Conservation (phyloP, 2,329 filamentous ascomycete species). For the Verticillium klebahnii region DNA sequence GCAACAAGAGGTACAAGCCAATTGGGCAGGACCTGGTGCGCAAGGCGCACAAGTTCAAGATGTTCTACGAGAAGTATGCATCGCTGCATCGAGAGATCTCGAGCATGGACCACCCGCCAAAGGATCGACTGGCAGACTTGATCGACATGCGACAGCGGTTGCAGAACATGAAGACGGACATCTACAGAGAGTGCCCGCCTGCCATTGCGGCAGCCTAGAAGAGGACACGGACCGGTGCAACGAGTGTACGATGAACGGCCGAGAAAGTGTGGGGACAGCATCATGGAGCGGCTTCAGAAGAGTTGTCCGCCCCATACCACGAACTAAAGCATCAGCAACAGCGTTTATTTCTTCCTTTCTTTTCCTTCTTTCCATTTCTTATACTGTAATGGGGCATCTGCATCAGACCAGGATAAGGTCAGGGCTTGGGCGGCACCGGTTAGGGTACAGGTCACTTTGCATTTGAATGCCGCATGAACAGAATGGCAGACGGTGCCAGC, state of each 20-base stretch:
- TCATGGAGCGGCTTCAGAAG: background rate
- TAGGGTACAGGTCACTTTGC: background rate
- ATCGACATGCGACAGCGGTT: conserved; percentile 51
- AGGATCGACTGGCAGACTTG: conserved; percentile 45
- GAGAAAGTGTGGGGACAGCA: background rate
- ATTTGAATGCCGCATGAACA: background rate
- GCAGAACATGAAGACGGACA: conserved; percentile 53
- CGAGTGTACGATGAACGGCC: background rate
- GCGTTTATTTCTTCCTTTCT: background rate
- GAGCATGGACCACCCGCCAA: conserved; percentile 43
- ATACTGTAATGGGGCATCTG: background rate
- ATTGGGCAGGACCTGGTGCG: conserved; percentile 44
- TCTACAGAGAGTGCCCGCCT: conserved; percentile 42
- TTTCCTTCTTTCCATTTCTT: no score
- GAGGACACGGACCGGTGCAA: background rate
- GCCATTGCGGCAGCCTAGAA: conserved; percentile 14
- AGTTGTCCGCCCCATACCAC: background rate
- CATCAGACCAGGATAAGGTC: background rate
- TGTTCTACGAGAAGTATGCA: conserved; percentile 52
- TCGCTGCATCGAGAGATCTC: conserved; percentile 51
- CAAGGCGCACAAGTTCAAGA: conserved; percentile 52
- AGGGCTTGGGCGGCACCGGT: background rate
- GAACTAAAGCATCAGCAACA: background rate
- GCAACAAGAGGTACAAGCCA: conserved; percentile 13
- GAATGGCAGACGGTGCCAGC: background rate